Evolutionary conservation across 768 basidiomycete species (phyloP).

Genomic region (Symmetrospora coprosmae): DNA sequence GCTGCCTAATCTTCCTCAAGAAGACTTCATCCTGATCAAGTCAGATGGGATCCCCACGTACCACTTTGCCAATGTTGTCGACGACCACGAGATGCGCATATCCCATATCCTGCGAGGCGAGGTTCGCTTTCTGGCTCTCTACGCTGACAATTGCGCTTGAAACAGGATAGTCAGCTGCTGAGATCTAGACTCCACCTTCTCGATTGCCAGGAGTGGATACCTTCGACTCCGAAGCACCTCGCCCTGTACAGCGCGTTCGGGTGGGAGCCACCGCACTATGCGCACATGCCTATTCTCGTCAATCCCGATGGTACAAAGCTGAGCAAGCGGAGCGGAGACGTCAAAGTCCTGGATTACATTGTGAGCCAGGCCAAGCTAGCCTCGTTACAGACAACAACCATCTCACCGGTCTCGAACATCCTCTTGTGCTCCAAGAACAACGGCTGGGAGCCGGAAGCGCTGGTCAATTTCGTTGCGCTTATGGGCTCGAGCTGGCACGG

Average conservation of each 20-base stretch:
- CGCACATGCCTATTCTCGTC: conserved; percentile 75
- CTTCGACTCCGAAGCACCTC: conserved; percentile 79
- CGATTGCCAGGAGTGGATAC: conserved; percentile 90
- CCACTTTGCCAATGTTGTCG: conserved; percentile 86
- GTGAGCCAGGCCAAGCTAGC: no score
- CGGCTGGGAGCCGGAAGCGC: conserved; percentile 78
- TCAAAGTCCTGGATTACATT: conserved; percentile 61
- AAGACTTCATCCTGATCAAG: conserved; percentile 79
- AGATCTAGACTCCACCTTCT: no score
- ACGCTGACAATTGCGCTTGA: neutral
- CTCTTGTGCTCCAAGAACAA: conserved; percentile 43
- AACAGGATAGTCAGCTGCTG: no score
- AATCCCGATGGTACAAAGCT: conserved; percentile 86
- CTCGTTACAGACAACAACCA: neutral
- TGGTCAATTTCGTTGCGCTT: conserved; percentile 84
- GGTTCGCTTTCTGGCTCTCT: conserved; percentile 40
- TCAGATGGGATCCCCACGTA: conserved; percentile 89
- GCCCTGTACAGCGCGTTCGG: conserved; percentile 70
- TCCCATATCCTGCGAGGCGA: conserved; percentile 91
- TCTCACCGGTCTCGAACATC: no score
- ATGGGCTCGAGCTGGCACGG: conserved; percentile 72
- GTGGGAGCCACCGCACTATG: conserved; percentile 62
- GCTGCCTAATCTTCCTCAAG: conserved; percentile 40
- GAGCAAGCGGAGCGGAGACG: conserved; percentile 84
- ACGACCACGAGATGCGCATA: conserved; percentile 90